Base-by-base conservation (phyloP, 2,329 filamentous ascomycete genomes). In the Coniochaeta hoffmannii region DNA sequence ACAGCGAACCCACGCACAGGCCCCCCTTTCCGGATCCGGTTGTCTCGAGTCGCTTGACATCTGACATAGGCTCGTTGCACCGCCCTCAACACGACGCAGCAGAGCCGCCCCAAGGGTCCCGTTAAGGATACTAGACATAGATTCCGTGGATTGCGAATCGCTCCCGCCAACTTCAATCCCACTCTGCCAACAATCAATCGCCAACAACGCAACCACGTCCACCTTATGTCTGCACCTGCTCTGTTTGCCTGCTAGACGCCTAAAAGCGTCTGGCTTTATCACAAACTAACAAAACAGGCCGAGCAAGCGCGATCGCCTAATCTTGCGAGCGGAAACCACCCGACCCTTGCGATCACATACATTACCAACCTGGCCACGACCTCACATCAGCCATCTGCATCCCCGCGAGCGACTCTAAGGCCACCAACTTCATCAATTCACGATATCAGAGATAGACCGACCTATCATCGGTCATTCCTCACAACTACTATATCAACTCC, bases 31-130 rank as follows among this genome's bases (percentile, higher is more conserved):
- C 49, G 49, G 49, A 32, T 51, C 28, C 49, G 31, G 49, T 24
- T 51, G 49, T 51, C 49, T n/a, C n/a, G n/a, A n/a, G n/a, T n/a
- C n/a, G n/a, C n/a, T n/a, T 51, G 28, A 51, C 49, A 51, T 51
- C 49, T 34, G 30, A 51, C 49, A 51, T 32, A 28, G 36, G 36
- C 36, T 8, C 36, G 8, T 6, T 32, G 41, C 49, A 24, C 31
- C 32, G 26, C 49, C 49, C 17, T 22, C 17, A 51, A 32, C 26
- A 51, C n/a, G 26, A 11, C 30, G 24, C 8, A 12, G 14, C 38
- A 22, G 22, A 46, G 41, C 41, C 41, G 41, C 38, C 41, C 24
- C 41, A 24, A 46, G 24, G 41, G 5, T 36, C 15, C 34, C 34
- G 15, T n/a, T n/a, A 36, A 14, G 10, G 17, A 19, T 28, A 12